These are phyloP conservation scores for Conticribra weissflogii DNA, from an alignment of 108 stramenopile species.

Conservation along the genomic window DNA sequence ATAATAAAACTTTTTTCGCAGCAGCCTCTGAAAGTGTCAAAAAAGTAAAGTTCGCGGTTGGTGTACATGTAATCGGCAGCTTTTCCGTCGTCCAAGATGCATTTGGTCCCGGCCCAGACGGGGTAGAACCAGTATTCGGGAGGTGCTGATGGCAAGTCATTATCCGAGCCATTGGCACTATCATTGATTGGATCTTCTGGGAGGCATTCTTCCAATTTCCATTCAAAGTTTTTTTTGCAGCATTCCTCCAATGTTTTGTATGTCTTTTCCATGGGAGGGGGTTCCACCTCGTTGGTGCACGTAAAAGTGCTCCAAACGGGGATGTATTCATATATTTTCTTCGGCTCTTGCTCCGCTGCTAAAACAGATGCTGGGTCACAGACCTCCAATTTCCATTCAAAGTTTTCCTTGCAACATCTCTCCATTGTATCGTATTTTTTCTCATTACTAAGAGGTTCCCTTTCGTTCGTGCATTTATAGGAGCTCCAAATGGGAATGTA, in stretches of 20 bases:
- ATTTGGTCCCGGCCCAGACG: neutral
- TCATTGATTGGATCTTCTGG: neutral
- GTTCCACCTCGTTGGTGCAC: neutral
- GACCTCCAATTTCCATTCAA: neutral
- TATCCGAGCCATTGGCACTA: constrained; percentile 10
- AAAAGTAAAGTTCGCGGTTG: constrained; percentile 2
- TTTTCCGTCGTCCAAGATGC: neutral
- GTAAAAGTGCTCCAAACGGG: neutral
- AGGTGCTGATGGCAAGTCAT: neutral
- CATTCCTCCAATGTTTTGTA: constrained; percentile 2
- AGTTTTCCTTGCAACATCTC: neutral
- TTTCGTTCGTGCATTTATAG: too few relatives aligned
- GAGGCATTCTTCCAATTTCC: neutral
- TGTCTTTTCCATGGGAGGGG: neutral
- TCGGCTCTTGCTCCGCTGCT: neutral
- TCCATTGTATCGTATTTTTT: too few relatives aligned
- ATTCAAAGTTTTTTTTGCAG: neutral
- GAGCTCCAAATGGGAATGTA: too few relatives aligned
- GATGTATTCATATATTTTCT: neutral
- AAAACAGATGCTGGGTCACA: neutral
- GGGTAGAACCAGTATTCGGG: constrained; percentile 7
- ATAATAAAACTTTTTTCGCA: constrained; percentile 7
- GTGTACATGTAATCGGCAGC: constrained; percentile 8
- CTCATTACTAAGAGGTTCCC: too few relatives aligned
- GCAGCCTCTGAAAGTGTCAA: constrained; percentile 10